A percentile compares a stretch with the other conserved stretches of the same genome.
phyloP scores from a whole-genome alignment of 306 rosid species.

The Carpinus fangiana region DNA sequence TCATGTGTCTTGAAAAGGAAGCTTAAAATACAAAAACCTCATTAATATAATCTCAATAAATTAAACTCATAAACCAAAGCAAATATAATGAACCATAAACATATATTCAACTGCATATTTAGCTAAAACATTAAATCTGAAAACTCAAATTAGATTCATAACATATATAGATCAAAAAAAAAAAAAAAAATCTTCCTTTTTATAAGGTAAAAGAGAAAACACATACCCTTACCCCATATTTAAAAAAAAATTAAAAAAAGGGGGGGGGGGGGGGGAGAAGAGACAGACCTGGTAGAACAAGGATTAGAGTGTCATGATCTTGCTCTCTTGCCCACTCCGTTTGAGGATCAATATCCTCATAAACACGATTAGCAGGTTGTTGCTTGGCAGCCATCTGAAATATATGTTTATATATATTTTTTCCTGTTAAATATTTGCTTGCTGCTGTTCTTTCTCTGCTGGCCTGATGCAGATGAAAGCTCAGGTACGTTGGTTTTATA shows the following conservation, averaged over 20 bases:
- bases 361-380: slow-evolving; percentile 9
- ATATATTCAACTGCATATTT: too few relatives aligned
- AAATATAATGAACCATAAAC: too few relatives aligned
- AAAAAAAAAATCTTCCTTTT: too few relatives aligned
- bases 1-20: too few relatives aligned
- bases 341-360: slow-evolving; percentile 39
- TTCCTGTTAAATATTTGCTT: neutral
- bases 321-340: slow-evolving; percentile 50
- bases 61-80: too few relatives aligned
- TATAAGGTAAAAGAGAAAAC: too few relatives aligned
- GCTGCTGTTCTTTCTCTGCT: neutral
- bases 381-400: slow-evolving; percentile 20
- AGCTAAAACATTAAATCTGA: too few relatives aligned
- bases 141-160: too few relatives aligned
- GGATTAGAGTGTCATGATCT: slow-evolving; percentile 33
- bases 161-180: too few relatives aligned
- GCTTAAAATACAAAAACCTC: too few relatives aligned
- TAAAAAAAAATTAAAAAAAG: neutral
- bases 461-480: neutral
- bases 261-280: neutral
- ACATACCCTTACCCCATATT: too few relatives aligned
- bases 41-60: too few relatives aligned
- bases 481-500: slow-evolving; percentile 28
- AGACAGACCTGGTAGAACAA: slow-evolving; percentile 55
- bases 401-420: neutral